Evolutionary conservation across 1,284 basidiomycete species (phyloP), one percentile per base, ranked within the genome.

Genomic region (Apiotrichum domesticum): DNA sequence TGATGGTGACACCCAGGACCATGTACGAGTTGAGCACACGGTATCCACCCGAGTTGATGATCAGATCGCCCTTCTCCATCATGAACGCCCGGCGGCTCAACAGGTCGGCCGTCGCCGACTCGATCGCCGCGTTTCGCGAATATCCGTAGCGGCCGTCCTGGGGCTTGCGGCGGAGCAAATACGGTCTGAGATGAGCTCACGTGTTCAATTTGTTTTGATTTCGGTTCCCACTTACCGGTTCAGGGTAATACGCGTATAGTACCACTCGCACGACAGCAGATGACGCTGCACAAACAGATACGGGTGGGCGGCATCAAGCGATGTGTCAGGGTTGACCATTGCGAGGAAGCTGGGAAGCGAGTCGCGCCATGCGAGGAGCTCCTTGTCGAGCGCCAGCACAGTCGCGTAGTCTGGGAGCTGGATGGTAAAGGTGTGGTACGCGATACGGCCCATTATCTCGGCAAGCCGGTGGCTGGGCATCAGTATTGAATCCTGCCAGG

Each of bases 381-480:
- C 77, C 51, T 75, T 68, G 55, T 79, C 78, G 32, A 79, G 68
- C 15, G 71, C 69, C 15, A 78, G 63, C 9, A 79, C 76, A 4
- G 73, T 76, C 29, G 68, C 63, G 57, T 80, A 79, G 58, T 77
- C 72, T 0, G 79, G 79, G 2, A 77, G 59, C 43, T 74, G 68
- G 45, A 79, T 76, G 6, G 77, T 73, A 63, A 80, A 80, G 13
- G 76, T 78, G 55, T 77, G 76, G 56, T 77, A 75, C 2, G 75
- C 73, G 52, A 78, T 78, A 41, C 72, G 63, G 35, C 77, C 77
- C 76, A 77, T 77, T 54, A 78, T 77, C 55, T 76, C 70, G 1
- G 74, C 76, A 1, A 77, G 61, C 35, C 71, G 68, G 60, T 78
- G 77, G 40, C 75, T 73, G 61, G 14, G 35, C 11, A 21, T 37